A percentile compares a stretch with the other conserved stretches of the same genome.
Evolutionary conservation across 2,329 filamentous ascomycete species (phyloP).

Genomic region (Pyrenochaeta sp.): DNA sequence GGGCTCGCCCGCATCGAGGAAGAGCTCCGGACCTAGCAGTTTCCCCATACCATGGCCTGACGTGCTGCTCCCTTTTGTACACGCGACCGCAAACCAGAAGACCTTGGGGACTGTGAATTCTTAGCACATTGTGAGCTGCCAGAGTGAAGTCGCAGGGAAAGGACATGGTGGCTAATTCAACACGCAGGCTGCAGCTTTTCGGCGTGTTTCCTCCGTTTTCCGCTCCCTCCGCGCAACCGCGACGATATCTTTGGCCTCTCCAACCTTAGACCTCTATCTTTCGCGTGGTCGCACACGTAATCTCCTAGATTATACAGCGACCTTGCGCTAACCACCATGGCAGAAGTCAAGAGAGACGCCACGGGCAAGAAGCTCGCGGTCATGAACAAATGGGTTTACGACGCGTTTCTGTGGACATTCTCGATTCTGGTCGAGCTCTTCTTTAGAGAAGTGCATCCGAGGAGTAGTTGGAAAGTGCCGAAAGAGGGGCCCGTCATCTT

Average conservation of each 20-base stretch:
- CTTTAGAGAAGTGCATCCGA: slow-evolving; percentile 95
- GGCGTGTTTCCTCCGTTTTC: slow-evolving; percentile 18
- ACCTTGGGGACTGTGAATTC: too few relatives aligned
- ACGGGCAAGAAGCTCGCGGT: slow-evolving; percentile 50
- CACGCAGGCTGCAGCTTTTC: slow-evolving; percentile 12
- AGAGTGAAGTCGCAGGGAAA: slow-evolving; percentile 3
- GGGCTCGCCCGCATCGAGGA: too few relatives aligned
- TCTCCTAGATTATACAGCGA: slow-evolving; percentile 6
- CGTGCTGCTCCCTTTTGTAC: slow-evolving; percentile 11
- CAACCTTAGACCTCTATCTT: too few relatives aligned
- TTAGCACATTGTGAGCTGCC: too few relatives aligned
- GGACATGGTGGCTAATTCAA: slow-evolving; percentile 11
- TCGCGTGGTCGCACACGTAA: too few relatives aligned
- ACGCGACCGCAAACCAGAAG: slow-evolving; percentile 14
- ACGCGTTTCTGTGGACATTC: slow-evolving; percentile 78
- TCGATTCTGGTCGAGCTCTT: slow-evolving; percentile 92
- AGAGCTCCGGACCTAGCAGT: too few relatives aligned
- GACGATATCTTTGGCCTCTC: too few relatives aligned
- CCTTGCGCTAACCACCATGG: slow-evolving; percentile 20
- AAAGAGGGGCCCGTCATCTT: slow-evolving; percentile 89
- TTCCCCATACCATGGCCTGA: slow-evolving; percentile 28
- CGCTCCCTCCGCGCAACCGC: too few relatives aligned
- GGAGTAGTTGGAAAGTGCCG: slow-evolving; percentile 94
- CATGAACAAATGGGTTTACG: slow-evolving; percentile 78
- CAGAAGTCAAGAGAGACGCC: slow-evolving; percentile 18